Percentiles rank a stretch among this genome's conserved stretches.
These are phyloP conservation scores for Hemileccinum impolitum DNA, from an alignment of 768 basidiomycete species.

Conservation along the genomic window DNA sequence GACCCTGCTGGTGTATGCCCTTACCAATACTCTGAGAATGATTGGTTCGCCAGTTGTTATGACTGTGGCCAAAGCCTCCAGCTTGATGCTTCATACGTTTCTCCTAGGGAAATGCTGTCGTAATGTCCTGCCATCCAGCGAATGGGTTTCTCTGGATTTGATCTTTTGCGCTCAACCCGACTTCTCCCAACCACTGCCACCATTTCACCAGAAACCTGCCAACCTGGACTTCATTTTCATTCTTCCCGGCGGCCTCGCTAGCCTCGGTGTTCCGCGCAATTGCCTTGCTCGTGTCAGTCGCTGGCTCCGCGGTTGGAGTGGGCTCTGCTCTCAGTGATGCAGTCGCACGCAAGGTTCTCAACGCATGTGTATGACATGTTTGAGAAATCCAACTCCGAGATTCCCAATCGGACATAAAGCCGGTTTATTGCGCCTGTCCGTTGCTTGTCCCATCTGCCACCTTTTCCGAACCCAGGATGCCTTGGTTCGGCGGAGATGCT, in stretches of 20 bases:
- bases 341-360: background rate
- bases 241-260: background rate
- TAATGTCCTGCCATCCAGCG: background rate
- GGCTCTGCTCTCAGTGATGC: background rate
- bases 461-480: background rate
- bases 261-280: background rate
- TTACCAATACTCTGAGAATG: no score
- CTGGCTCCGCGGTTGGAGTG: background rate
- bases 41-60: no score
- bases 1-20: no score
- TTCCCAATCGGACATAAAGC: background rate
- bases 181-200: no score
- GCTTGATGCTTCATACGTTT: no score
- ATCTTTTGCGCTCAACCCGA: no score
- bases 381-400: background rate
- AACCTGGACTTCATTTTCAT: background rate
- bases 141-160: no score
- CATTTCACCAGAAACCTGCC: no score
- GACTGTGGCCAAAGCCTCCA: no score
- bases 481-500: conserved; percentile 1
- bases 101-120: background rate
- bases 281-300: background rate
- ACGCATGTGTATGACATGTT: background rate
- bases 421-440: background rate
- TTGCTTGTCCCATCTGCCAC: background rate